A percentile compares a stretch with the other conserved stretches of the same genome.
Conservation (phyloP, 2,329 filamentous ascomycete species). For the Hypoxylon sp. region DNA sequence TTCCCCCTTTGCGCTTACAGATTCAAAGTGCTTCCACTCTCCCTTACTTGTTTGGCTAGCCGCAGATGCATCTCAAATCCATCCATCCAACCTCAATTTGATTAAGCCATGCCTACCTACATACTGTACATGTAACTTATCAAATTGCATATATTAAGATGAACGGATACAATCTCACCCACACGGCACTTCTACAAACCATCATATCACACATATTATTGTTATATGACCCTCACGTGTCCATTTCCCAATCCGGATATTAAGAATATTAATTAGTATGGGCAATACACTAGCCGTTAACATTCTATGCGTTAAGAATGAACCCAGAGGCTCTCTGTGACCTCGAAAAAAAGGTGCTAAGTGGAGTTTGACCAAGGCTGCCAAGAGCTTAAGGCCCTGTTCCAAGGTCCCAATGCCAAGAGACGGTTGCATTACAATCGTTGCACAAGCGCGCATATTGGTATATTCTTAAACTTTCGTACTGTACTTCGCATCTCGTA, state of each 20-base stretch:
- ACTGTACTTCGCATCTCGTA: conserved; percentile 28
- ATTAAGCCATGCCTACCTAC: neutral
- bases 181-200: conserved; percentile 1
- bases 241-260: conserved; percentile 34
- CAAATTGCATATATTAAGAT: conserved; percentile 5
- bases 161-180: neutral
- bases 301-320: conserved; percentile 8
- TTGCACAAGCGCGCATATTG: conserved; percentile 35
- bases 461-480: conserved; percentile 13
- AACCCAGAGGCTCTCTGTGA: conserved; percentile 34
- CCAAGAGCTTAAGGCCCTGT: conserved; percentile 24
- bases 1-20: neutral
- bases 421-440: conserved; percentile 35
- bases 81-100: conserved; percentile 24
- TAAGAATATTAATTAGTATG: conserved; percentile 9
- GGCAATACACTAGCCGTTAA: conserved; percentile 3
- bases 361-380: conserved; percentile 18
- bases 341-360: conserved; percentile 16
- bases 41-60: conserved; percentile 23
- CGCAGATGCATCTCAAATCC: conserved; percentile 29
- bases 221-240: conserved; percentile 32
- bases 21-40: neutral
- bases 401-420: conserved; percentile 35
- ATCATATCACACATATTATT: conserved; percentile 16
- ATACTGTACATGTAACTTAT: neutral